A percentile compares a stretch with the other conserved stretches of the same genome.
phyloP scores from a whole-genome alignment of 495 filamentous ascomycete genomes.

The Parathielavia hyrcaniae region DNA sequence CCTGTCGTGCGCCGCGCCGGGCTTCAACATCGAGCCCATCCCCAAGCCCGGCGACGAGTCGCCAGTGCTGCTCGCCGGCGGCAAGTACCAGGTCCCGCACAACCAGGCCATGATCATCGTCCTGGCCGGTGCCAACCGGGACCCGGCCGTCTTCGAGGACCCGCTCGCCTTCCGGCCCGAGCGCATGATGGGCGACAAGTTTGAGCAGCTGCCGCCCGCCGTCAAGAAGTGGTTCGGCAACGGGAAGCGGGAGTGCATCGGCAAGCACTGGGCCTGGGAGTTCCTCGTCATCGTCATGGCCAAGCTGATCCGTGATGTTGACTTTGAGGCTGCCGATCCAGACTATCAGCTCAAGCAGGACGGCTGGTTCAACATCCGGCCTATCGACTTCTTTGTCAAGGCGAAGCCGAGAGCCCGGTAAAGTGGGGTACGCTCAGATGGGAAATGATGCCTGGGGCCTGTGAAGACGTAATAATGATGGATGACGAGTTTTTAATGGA shows the following conservation, averaged over 20 bases:
- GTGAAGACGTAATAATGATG: background rate
- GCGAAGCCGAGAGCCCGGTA: slow-evolving; percentile 33
- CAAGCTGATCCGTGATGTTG: slow-evolving; percentile 54
- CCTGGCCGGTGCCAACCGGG: slow-evolving; percentile 56
- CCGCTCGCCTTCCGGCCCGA: slow-evolving; percentile 59
- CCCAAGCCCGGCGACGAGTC: slow-evolving; percentile 42
- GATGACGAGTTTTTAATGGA: too few relatives aligned
- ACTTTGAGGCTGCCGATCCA: slow-evolving; percentile 53
- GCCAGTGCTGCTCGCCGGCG: slow-evolving; percentile 46
- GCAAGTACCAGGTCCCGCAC: slow-evolving; percentile 60
- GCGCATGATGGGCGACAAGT: slow-evolving; percentile 58
- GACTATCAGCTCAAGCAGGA: slow-evolving; percentile 49
- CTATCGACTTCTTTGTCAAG: slow-evolving; percentile 37
- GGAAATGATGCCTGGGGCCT: background rate
- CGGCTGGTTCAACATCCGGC: slow-evolving; percentile 45
- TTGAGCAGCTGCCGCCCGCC: slow-evolving; percentile 50
- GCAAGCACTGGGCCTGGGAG: slow-evolving; percentile 62
- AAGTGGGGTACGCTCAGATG: background rate
- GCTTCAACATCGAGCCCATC: slow-evolving; percentile 57
- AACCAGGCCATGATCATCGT: slow-evolving; percentile 57
- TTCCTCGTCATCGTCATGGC: slow-evolving; percentile 51
- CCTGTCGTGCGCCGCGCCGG: slow-evolving; percentile 58
- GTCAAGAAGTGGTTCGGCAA: slow-evolving; percentile 69
- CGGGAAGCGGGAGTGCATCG: slow-evolving; percentile 61
- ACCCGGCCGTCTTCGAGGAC: slow-evolving; percentile 59